Evolutionary conservation across 345 rosid species (phyloP), one percentile per base, ranked within the genome.

Genomic region (Firmiana major): DNA sequence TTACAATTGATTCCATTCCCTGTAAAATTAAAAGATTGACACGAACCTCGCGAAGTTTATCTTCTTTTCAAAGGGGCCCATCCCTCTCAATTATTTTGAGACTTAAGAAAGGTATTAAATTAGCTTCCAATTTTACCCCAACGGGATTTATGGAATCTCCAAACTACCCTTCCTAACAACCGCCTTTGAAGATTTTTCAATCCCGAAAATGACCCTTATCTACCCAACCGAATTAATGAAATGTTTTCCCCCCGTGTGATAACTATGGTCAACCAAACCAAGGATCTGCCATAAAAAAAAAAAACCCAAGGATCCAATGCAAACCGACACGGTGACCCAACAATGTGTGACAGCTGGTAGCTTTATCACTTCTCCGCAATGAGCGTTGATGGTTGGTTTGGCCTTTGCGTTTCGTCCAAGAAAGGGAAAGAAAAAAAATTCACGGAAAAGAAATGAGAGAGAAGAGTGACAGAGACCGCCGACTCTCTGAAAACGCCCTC

Each of bases 201-300:
- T 70, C 7, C 16, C 43, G 43, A 70, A 70, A 48, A 49, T 70
- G 74, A 28, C 74, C 74, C 59, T 28, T 49, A 9, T 48, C 74
- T 4, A 24, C 9, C 57, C 38, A 26, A 48, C 16, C 73, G 42
- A 26, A 46, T 46, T 19, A 40, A 38, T 38, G 0, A 6, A 43
- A 36, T 40, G 55, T 38, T 60, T 34, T 19, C 26, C 28, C 34
- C 34, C 34, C 40, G 40, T 38, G 3, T 31, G 3, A 38, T 24
- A 42, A 49, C 38, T 16, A 26, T 15, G 15, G 43, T 71, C 59
- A 51, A 51, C 5, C 7, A 28, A 28, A 17, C 59, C 13, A 24
- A 3, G 13, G 17, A 31, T n/a, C 28, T n/a, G n/a, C n/a, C n/a
- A n/a, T n/a, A n/a, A n/a, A n/a, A n/a, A n/a, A n/a, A n/a, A n/a